phyloP scores from a whole-genome alignment of 768 basidiomycete species.

The Filobasidium floriforme region DNA sequence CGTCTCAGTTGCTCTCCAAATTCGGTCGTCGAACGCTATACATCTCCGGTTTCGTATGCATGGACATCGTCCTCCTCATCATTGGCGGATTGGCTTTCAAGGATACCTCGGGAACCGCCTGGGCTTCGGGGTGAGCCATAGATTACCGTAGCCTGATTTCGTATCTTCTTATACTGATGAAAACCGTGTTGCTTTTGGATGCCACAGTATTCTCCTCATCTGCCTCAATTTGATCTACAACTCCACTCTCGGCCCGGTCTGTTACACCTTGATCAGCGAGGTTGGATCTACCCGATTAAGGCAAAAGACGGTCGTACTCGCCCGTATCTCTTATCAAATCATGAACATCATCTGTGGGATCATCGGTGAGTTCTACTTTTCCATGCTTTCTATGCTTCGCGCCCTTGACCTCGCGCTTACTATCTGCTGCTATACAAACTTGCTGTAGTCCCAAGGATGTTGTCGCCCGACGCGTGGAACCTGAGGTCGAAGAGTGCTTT shows the following conservation, averaged over 20 bases:
- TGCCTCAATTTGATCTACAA: slow-evolving; percentile 43
- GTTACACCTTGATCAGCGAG: slow-evolving; percentile 40
- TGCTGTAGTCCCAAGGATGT: slow-evolving; percentile 19
- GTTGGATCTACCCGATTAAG: slow-evolving; percentile 41
- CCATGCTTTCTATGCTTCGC: no score
- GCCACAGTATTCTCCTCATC: slow-evolving; percentile 32
- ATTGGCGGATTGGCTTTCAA: slow-evolving; percentile 43
- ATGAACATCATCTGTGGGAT: slow-evolving; percentile 33
- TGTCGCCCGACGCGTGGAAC: slow-evolving; percentile 31
- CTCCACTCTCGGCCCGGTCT: slow-evolving; percentile 39
- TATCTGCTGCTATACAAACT: no score
- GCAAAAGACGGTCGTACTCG: slow-evolving; percentile 39
- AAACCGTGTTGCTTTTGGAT: no score
- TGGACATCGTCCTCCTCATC: slow-evolving; percentile 38
- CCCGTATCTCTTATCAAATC: slow-evolving; percentile 28
- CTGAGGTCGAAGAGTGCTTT: slow-evolving; percentile 32
- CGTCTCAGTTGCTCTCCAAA: slow-evolving; percentile 24
- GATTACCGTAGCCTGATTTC: no score
- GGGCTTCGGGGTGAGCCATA: slow-evolving; percentile 34
- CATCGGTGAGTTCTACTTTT: slow-evolving; percentile 7
- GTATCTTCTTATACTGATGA: no score
- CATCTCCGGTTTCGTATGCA: slow-evolving; percentile 38
- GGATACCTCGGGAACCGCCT: slow-evolving; percentile 20
- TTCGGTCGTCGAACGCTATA: slow-evolving; percentile 47
- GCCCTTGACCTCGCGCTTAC: no score